Evolutionary conservation across 768 basidiomycete species (phyloP).

Genomic region (Mycena floridula): DNA sequence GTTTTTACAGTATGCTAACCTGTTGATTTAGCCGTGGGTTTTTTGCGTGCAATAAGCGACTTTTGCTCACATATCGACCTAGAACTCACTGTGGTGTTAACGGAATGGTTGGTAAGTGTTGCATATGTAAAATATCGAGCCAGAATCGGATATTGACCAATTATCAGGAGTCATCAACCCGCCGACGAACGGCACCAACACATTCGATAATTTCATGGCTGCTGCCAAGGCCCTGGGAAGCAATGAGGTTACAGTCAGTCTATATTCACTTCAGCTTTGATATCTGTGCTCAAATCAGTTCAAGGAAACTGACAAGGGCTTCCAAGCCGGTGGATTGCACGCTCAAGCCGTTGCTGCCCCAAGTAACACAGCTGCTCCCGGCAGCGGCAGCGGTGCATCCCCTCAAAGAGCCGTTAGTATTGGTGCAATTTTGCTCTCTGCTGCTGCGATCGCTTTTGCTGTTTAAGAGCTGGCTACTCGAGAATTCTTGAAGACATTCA

Average conservation of each 20-base stretch:
- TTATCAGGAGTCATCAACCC: too few relatives aligned
- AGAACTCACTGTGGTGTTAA: slow-evolving; percentile 41
- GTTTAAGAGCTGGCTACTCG: too few relatives aligned
- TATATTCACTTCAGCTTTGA: neutral
- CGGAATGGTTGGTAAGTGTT: slow-evolving; percentile 44
- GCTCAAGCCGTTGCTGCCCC: slow-evolving; percentile 20
- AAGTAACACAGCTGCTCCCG: slow-evolving; percentile 3
- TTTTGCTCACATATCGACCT: too few relatives aligned
- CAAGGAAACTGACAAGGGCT: slow-evolving; percentile 31
- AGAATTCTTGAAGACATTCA: too few relatives aligned
- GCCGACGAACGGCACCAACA: slow-evolving; percentile 35
- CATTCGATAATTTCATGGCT: slow-evolving; percentile 31
- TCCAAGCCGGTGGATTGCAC: slow-evolving; percentile 35
- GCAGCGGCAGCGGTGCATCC: neutral
- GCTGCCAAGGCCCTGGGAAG: slow-evolving; percentile 32
- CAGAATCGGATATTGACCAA: too few relatives aligned
- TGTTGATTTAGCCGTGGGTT: too few relatives aligned
- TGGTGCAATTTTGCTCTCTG: too few relatives aligned
- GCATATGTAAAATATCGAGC: too few relatives aligned
- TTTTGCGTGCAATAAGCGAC: too few relatives aligned
- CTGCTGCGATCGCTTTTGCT: too few relatives aligned
- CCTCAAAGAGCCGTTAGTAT: too few relatives aligned
- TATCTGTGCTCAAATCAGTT: neutral
- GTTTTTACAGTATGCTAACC: too few relatives aligned
- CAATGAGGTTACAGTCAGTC: slow-evolving; percentile 27